Evolutionary conservation across 495 filamentous ascomycete species (phyloP).

Genomic region (Daldinia childiae): DNA sequence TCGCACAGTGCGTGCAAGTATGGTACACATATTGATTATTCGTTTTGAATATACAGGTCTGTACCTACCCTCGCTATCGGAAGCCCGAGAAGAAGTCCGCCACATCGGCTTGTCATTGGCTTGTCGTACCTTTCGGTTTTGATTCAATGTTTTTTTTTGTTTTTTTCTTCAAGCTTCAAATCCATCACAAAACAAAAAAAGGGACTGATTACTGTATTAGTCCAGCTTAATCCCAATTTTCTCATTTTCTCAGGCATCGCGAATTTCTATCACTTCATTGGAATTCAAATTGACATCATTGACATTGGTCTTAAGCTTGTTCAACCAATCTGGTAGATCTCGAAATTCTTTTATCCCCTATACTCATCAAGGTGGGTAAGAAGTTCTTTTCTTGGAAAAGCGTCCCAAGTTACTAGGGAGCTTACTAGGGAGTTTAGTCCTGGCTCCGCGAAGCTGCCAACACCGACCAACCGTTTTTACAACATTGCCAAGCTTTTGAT

Average conservation of each 20-base stretch:
- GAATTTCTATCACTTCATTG: constrained; percentile 19
- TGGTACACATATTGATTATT: constrained; percentile 22
- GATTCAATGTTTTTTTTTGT: constrained; percentile 11
- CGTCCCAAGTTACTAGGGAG: background rate
- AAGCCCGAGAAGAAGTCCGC: constrained; percentile 36
- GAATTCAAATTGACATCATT: constrained; percentile 26
- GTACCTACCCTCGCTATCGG: constrained; percentile 18
- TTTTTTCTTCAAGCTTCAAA: constrained; percentile 19
- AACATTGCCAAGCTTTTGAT: background rate
- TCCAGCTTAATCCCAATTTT: constrained; percentile 14
- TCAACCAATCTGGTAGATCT: constrained; percentile 20
- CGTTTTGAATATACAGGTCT: constrained; percentile 24
- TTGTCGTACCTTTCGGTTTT: constrained; percentile 18
- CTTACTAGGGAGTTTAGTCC: background rate
- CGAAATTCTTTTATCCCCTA: constrained; percentile 12
- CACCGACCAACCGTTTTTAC: background rate
- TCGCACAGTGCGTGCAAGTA: constrained; percentile 23
- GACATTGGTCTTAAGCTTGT: constrained; percentile 23
- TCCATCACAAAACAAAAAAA: constrained; percentile 17
- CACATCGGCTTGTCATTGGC: constrained; percentile 10
- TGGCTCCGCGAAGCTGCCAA: background rate
- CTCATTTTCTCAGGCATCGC: background rate
- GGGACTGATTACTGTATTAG: constrained; percentile 21
- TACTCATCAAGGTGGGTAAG: constrained; percentile 8
- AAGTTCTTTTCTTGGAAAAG: constrained; percentile 6